These are phyloP conservation scores for Diplotaxis tenuifolia DNA, from an alignment of 345 rosid genomes.

Conservation along the genomic window DNA sequence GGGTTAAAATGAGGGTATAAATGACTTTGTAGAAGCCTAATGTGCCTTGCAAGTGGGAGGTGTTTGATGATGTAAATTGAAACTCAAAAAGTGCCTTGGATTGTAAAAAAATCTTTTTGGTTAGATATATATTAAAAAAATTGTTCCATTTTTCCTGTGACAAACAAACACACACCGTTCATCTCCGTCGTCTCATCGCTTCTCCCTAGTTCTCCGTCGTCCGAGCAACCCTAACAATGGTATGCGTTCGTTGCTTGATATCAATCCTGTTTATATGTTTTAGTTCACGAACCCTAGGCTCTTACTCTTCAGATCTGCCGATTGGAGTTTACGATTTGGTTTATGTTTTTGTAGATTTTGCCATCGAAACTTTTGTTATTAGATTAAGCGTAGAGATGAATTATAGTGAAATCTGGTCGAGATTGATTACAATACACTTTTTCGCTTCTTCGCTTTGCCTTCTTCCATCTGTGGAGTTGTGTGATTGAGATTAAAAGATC, in stretches of 20 bases:
- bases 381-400: not conserved
- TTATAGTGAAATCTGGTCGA: not conserved
- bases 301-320: constrained; percentile 9
- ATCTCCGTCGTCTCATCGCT: constrained; percentile 28
- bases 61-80: no score
- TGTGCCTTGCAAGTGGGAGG: no score
- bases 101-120: no score
- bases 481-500: not conserved
- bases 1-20: no score
- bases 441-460: not conserved
- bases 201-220: not conserved
- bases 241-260: constrained; percentile 5
- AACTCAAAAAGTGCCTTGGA: no score
- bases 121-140: not conserved
- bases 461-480: not conserved
- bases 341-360: not conserved
- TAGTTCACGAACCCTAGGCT: not conserved
- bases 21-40: no score
- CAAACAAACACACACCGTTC: not conserved
- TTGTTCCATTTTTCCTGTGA: not conserved
- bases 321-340: not conserved
- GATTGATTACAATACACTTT: no score
- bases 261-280: not conserved
- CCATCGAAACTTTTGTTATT: not conserved
- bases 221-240: constrained; percentile 28